Conservation (phyloP, 2,329 filamentous ascomycete genomes). For the Sordariomycetes sp. region DNA sequence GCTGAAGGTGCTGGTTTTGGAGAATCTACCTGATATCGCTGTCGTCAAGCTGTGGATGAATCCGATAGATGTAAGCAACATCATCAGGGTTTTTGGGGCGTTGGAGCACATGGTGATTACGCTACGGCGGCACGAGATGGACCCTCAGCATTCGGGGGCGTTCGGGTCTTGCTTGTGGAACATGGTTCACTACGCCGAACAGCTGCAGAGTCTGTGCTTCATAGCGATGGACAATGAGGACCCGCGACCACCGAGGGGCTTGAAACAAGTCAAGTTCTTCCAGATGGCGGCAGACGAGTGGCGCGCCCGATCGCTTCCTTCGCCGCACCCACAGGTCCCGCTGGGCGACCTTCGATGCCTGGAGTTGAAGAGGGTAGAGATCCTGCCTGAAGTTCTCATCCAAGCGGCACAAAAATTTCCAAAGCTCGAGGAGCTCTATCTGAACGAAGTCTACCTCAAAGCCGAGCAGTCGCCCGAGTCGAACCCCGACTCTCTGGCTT, state of each 20-base stretch:
- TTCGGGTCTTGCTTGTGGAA: constrained; percentile 40
- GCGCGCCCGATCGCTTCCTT: constrained; percentile 27
- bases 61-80: constrained; percentile 39
- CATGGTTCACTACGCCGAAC: constrained; percentile 32
- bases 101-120: constrained; percentile 37
- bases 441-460: constrained; percentile 36
- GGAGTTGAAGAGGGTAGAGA: constrained; percentile 32
- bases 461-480: constrained; percentile 22
- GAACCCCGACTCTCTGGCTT: constrained; percentile 21
- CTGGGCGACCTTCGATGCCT: constrained; percentile 29
- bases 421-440: constrained; percentile 33
- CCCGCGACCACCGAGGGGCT: too few species aligned
- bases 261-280: constrained; percentile 20
- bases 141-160: constrained; percentile 19
- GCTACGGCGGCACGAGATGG: constrained; percentile 32
- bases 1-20: constrained; percentile 37
- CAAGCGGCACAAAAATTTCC: constrained; percentile 22
- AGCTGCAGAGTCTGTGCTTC: constrained; percentile 36
- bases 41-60: constrained; percentile 40
- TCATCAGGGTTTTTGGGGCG: constrained; percentile 28
- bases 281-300: constrained; percentile 27
- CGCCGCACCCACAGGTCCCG: constrained; percentile 23
- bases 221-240: constrained; percentile 33
- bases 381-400: constrained; percentile 25
- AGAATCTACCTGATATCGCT: constrained; percentile 39